Evolutionary conservation across 2,329 filamentous ascomycete species (phyloP), one percentile per base, ranked within the genome.

Genomic region (Trichoderma lentiforme): DNA sequence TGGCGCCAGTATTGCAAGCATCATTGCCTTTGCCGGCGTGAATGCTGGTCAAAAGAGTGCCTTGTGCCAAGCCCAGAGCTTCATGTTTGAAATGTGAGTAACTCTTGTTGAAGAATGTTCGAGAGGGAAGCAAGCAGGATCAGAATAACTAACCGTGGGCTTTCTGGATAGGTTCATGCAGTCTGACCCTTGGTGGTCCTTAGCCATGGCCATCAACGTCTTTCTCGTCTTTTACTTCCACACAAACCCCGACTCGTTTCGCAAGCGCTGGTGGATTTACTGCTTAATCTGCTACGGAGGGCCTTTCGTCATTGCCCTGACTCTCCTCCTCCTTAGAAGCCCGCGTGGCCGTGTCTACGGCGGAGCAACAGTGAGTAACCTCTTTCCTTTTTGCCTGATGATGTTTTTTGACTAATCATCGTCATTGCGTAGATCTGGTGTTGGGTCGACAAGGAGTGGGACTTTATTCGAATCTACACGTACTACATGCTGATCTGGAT

Each of bases 121-220:
- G 4, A 30, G 18, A 60, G 3, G 18, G 9, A 4, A 60, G 21
- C 9, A 21, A 34, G 8, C 18, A 34, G 15, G 8, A 21, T 39
- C 7, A 11, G 21, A 30, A 3, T 36, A 24, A 28, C 66, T 69
- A 34, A 69, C 36, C 18, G 24, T 9, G 3, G 14, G 8, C 6
- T 11, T 34, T 26, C 30, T 39, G 36, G 24, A 11, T 74, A 93
- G 90, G 89, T 94, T 93, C 80, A 92, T 93, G 88, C 90, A 92
- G 75, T 91, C 91, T 6, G 91, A 93, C 80, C 89, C 91, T 0
- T 87, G 92, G 82, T 94, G 91, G 92, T 92, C 92, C 0, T 87
- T 94, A 69, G 91, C 91, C 74, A 95, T 96, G 93, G 92, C 93
- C 3, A 85, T 91, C 78, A 96, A 95, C 77, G 93, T 95, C 73